Base-by-base conservation (phyloP, 2,329 filamentous ascomycete genomes). In the Fusarium clavum region DNA sequence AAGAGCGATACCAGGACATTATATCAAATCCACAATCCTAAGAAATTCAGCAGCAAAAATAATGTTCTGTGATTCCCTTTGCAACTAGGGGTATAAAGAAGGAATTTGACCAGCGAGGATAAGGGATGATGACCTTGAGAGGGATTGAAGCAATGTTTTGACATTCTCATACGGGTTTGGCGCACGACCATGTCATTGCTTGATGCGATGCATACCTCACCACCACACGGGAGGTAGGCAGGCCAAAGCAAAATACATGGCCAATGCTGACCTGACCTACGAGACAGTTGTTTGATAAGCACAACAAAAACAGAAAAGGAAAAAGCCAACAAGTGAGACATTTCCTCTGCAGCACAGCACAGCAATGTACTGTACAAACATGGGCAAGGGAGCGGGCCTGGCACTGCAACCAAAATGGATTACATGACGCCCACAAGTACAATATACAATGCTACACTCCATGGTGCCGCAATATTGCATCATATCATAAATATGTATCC, bases 341-440 rank as follows among this genome's bases (percentile, higher is more conserved):
- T 5, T 40, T 22, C 8, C 18, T 41, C 8, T 55, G 10, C 24
- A 27, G 57, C 8, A 30, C 14, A 9, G 29, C 10, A 32, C 38
- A 43, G 20, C 27, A 38, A 22, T n/a, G 12, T 30, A 43, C 25
- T n/a, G 16, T 16, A 46, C 13, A 20, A 56, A 60, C 18, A 46
- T 61, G 22, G n/a, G 18, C 46, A 61, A 53, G 57, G 62, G 41
- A 38, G 52, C 16, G 32, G 32, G 32, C 32, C 32, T 34, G 32
- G 58, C 57, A 54, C 53, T 34, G 62, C 72, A 41, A 20, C 45
- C 44, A 53, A 59, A 52, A 52, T 60, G 24, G 41, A 49, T 45
- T 25, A 67, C n/a, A 61, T 63, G 64, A 75, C 72, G 64, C 69
- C 72, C 59, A 75, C 57, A 71, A 47, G 69, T 57, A 43, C 44